Percentiles rank a stretch among this genome's conserved stretches.
These are phyloP conservation scores for Sclerotinia glacialis DNA, from an alignment of 2,329 filamentous ascomycete genomes.

Conservation along the genomic window DNA sequence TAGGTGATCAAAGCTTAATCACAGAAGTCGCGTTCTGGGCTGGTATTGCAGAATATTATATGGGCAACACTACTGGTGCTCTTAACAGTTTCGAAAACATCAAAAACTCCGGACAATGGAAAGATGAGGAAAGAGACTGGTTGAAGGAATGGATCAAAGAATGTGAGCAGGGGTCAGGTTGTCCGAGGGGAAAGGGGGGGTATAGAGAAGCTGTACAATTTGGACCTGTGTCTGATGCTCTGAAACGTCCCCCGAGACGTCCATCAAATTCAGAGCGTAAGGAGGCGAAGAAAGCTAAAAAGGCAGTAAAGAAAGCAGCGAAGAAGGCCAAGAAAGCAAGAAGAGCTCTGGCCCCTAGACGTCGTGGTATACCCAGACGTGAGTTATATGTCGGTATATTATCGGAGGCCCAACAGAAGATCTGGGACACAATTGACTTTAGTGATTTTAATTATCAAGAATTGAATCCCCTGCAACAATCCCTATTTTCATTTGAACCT, in stretches of 20 bases:
- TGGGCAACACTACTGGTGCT: background rate
- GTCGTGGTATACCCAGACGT: background rate
- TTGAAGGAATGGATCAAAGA: background rate
- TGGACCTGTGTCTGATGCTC: background rate
- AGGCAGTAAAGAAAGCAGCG: background rate
- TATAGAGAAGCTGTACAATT: slow-evolving; percentile 6
- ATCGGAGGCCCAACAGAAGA: background rate
- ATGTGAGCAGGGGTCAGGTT: background rate
- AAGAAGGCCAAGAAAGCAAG: background rate
- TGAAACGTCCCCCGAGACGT: background rate
- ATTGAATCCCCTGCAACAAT: background rate
- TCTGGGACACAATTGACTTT: slow-evolving; percentile 17
- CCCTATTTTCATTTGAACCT: slow-evolving; percentile 14
- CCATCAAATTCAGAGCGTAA: background rate
- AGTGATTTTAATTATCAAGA: slow-evolving; percentile 7
- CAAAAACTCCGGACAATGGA: background rate
- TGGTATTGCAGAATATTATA: slow-evolving; percentile 4
- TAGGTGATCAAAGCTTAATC: background rate
- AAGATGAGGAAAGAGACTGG: background rate
- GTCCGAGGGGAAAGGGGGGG: background rate
- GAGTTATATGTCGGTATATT: slow-evolving; percentile 12
- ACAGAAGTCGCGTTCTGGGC: background rate
- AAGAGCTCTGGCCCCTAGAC: background rate
- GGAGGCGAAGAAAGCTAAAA: background rate
- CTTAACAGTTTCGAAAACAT: background rate